Percentiles rank a stretch among this genome's conserved stretches.
Evolutionary conservation across 2,329 filamentous ascomycete species (phyloP).

Genomic region (Aspergillus sp.): DNA sequence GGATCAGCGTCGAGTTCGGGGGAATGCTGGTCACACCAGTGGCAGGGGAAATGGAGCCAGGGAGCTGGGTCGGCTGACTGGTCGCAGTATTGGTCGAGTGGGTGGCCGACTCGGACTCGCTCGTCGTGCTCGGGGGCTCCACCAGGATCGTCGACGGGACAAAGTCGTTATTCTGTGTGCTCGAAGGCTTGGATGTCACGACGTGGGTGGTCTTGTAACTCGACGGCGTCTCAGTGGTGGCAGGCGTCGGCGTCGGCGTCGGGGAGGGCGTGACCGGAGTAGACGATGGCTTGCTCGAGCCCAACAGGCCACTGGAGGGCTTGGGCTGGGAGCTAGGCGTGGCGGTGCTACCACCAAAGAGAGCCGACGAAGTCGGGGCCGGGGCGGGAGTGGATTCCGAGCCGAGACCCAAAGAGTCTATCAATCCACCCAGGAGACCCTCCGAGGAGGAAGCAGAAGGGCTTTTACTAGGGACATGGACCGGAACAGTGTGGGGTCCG

Average conservation of each 20-base stretch:
- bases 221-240: constrained; percentile 4
- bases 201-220: constrained; percentile 17
- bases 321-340: constrained; percentile 1
- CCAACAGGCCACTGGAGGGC: constrained; percentile 2
- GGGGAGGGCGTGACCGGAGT: constrained; percentile 11
- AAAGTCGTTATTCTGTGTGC: constrained; percentile 31
- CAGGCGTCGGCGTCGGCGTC: constrained; percentile 7
- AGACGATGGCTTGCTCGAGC: constrained; percentile 2
- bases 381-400: background rate
- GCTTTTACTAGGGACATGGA: constrained; percentile 1
- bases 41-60: constrained; percentile 66
- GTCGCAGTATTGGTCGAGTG: constrained; percentile 32
- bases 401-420: background rate
- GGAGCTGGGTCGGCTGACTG: constrained; percentile 55
- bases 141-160: constrained; percentile 21
- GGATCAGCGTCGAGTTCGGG: constrained; percentile 61
- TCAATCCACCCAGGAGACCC: background rate
- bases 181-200: constrained; percentile 21
- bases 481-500: background rate
- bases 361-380: too few relatives aligned
- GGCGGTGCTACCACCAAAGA: too few relatives aligned
- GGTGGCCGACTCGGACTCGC: constrained; percentile 20
- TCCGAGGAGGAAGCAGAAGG: constrained; percentile 1
- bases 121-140: constrained; percentile 21
- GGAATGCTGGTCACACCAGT: constrained; percentile 51